phyloP scores from a whole-genome alignment of 148 eudicot genomes.

The Rhododendron vialii region DNA sequence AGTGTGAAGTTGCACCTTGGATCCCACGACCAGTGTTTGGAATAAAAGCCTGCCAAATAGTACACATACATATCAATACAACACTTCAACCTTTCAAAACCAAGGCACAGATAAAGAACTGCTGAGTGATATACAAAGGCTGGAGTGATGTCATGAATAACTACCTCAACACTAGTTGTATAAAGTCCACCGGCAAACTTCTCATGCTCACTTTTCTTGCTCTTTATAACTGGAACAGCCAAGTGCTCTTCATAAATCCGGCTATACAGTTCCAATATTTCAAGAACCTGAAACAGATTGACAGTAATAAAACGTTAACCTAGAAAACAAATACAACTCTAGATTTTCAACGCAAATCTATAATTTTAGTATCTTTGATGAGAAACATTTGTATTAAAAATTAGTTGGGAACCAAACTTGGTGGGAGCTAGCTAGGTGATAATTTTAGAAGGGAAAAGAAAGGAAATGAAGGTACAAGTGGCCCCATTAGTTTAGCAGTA shows the following conservation, averaged over 20 bases:
- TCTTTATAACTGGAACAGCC: slow-evolving; percentile 92
- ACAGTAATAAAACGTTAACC: background rate
- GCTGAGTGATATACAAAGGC: background rate
- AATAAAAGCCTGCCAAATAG: slow-evolving; percentile 71
- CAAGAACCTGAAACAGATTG: slow-evolving; percentile 46
- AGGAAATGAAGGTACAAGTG: background rate
- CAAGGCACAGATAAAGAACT: background rate
- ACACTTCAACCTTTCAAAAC: background rate
- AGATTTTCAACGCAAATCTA: background rate
- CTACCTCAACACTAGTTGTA: slow-evolving; percentile 89
- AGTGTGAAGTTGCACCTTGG: slow-evolving; percentile 99
- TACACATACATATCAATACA: background rate
- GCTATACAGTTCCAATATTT: slow-evolving; percentile 72
- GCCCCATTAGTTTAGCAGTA: background rate
- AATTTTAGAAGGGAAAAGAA: background rate
- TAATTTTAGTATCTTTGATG: background rate
- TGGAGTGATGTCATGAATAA: background rate
- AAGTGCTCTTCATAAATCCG: slow-evolving; percentile 85
- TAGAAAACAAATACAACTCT: background rate
- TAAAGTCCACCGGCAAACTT: slow-evolving; percentile 99
- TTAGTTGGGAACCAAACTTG: background rate
- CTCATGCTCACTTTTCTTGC: slow-evolving; percentile 91
- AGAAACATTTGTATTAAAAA: background rate
- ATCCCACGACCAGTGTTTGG: slow-evolving; percentile 93
- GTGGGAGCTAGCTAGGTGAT: no score